Percentiles rank a stretch among this genome's conserved stretches.
phyloP scores from a whole-genome alignment of 129 eudicot genomes.

The Saussurea involucrata region DNA sequence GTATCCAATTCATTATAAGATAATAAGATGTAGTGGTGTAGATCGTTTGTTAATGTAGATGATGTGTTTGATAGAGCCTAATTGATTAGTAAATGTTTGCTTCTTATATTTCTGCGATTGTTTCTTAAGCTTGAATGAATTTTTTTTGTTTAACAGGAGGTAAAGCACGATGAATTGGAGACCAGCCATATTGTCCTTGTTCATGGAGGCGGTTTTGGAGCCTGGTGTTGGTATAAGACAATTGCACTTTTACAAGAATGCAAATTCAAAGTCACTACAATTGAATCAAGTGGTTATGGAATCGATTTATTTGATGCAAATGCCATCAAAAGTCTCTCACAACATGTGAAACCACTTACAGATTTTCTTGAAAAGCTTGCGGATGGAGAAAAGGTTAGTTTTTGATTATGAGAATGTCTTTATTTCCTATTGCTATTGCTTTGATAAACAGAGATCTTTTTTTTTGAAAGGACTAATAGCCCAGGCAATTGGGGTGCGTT shows the following conservation, averaged over 20 bases:
- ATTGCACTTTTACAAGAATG: conserved; percentile 79
- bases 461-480: no score
- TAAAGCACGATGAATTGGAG: conserved; percentile 67
- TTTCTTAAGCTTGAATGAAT: conserved; percentile 3
- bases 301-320: conserved; percentile 72
- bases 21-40: neutral
- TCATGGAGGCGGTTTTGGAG: conserved; percentile 99
- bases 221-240: conserved; percentile 99
- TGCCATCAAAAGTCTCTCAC: conserved; percentile 64
- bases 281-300: conserved; percentile 84
- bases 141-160: conserved; percentile 48
- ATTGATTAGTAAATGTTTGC: neutral
- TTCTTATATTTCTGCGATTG: neutral
- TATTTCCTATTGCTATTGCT: neutral
- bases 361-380: conserved; percentile 62
- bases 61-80: neutral
- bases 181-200: conserved; percentile 87
- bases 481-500: no score
- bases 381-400: conserved; percentile 79
- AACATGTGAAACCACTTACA: conserved; percentile 77
- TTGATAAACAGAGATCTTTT: conserved; percentile 2
- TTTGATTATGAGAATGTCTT: neutral
- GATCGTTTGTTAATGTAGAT: neutral
- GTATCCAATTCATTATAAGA: neutral
- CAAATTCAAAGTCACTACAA: conserved; percentile 84